Evolutionary conservation across 202 grass and related monocot genomes (phyloP).

Genomic region (Brachypodium distachyon): DNA sequence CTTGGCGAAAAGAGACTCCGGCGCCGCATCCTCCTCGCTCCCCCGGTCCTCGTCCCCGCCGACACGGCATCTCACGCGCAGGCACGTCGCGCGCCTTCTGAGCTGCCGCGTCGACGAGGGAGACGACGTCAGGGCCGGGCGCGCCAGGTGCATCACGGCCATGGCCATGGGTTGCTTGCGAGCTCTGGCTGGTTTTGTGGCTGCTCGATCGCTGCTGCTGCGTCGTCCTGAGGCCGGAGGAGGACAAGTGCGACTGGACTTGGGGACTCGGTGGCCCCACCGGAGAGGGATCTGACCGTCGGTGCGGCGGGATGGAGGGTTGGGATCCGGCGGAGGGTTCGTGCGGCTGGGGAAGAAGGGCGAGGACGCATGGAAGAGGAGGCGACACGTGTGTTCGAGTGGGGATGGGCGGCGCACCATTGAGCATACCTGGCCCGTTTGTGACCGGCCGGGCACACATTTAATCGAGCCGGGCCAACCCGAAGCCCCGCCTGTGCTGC

Average conservation of each 20-base stretch:
- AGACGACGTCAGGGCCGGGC: slow-evolving; percentile 19
- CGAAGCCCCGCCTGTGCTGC: too few relatives aligned
- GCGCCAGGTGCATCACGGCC: slow-evolving; percentile 45
- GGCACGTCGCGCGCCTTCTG: not conserved
- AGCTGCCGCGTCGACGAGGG: not conserved
- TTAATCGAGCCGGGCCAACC: too few relatives aligned
- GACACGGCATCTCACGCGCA: slow-evolving; percentile 30
- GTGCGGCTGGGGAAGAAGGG: slow-evolving; percentile 8
- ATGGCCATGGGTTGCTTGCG: slow-evolving; percentile 22
- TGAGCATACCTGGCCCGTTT: too few relatives aligned
- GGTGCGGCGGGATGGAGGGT: not conserved
- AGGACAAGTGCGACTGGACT: not conserved
- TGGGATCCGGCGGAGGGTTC: not conserved
- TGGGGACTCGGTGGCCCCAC: not conserved
- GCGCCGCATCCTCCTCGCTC: slow-evolving; percentile 19
- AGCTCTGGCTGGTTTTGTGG: not conserved
- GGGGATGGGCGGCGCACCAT: not conserved
- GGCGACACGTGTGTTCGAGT: slow-evolving; percentile 3
- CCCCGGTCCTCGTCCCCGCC: not conserved
- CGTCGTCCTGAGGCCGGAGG: not conserved
- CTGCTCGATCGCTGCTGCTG: not conserved
- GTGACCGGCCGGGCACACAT: too few relatives aligned
- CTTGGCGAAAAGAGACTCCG: slow-evolving; percentile 73
- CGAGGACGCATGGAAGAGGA: not conserved
- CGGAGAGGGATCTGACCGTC: not conserved